Evolutionary conservation across 2,329 filamentous ascomycete genomes (phyloP).

Genomic region (Aureobasidium zeae): DNA sequence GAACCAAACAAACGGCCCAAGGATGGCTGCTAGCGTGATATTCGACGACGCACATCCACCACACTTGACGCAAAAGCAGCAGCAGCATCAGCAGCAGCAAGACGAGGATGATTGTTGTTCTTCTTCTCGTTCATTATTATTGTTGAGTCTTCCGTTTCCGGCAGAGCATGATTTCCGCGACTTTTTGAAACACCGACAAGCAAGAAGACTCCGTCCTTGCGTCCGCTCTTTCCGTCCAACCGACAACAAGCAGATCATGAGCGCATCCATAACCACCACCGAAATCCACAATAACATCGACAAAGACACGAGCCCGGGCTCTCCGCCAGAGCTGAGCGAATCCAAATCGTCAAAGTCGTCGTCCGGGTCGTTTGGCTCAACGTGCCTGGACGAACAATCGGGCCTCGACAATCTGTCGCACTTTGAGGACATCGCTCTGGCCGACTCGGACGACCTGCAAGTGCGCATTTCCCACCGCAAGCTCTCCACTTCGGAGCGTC

Average conservation of each 20-base stretch:
- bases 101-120: too few relatives aligned
- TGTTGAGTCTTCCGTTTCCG: constrained; percentile 5
- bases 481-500: background rate
- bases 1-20: constrained; percentile 12
- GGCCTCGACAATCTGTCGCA: constrained; percentile 61
- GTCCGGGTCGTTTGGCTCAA: constrained; percentile 63
- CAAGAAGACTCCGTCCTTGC: constrained; percentile 16
- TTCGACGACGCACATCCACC: too few relatives aligned
- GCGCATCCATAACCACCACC: background rate
- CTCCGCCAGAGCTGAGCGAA: constrained; percentile 67
- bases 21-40: constrained; percentile 13
- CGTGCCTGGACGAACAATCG: constrained; percentile 57
- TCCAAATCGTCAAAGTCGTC: constrained; percentile 89
- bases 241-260: constrained; percentile 16
- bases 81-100: too few relatives aligned
- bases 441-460: constrained; percentile 39
- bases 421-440: constrained; percentile 88
- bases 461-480: constrained; percentile 4
- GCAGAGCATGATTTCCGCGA: constrained; percentile 13
- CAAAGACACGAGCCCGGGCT: constrained; percentile 45
- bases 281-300: constrained; percentile 4
- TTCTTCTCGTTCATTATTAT: too few relatives aligned
- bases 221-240: constrained; percentile 17
- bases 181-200: constrained; percentile 9
- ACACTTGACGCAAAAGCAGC: too few relatives aligned